A percentile compares a stretch with the other conserved stretches of the same genome.
Conservation (phyloP, 495 filamentous ascomycete genomes). For the Chaetomium tenue region DNA sequence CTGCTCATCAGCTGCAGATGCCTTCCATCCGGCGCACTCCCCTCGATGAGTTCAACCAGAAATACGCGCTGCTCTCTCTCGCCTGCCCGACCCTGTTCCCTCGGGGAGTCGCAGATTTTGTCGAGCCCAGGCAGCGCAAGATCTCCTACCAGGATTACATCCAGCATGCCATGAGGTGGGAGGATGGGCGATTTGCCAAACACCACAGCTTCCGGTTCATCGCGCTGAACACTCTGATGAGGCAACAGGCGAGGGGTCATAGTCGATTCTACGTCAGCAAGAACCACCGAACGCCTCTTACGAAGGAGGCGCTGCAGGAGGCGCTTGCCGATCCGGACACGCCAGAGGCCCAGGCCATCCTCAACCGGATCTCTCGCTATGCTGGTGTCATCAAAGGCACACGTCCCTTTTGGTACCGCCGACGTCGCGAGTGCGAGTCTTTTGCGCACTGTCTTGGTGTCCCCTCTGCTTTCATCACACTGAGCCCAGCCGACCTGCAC, state of each 20-base stretch:
- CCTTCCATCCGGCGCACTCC: constrained; percentile 6
- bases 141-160: constrained; percentile 12
- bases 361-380: no score
- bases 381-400: no score
- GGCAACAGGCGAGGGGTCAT: constrained; percentile 1
- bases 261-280: constrained; percentile 1
- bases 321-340: no score
- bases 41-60: constrained; percentile 13
- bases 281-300: no score
- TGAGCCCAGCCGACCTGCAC: constrained; percentile 12
- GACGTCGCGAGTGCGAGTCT: no score
- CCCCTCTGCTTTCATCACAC: constrained; percentile 4
- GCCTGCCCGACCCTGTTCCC: constrained; percentile 5
- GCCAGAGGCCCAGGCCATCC: no score
- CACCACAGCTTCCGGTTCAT: constrained; percentile 13
- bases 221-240: constrained; percentile 1
- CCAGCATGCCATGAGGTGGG: constrained; percentile 4
- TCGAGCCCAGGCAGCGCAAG: constrained; percentile 6
- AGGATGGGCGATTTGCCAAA: constrained; percentile 7
- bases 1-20: constrained; percentile 12
- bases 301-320: no score
- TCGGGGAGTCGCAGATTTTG: neutral
- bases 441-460: no score
- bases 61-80: neutral
- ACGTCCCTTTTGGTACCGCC: no score